Evolutionary conservation across 2,329 filamentous ascomycete species (phyloP), one percentile per base, ranked within the genome.

Genomic region (Alternaria conjuncta): DNA sequence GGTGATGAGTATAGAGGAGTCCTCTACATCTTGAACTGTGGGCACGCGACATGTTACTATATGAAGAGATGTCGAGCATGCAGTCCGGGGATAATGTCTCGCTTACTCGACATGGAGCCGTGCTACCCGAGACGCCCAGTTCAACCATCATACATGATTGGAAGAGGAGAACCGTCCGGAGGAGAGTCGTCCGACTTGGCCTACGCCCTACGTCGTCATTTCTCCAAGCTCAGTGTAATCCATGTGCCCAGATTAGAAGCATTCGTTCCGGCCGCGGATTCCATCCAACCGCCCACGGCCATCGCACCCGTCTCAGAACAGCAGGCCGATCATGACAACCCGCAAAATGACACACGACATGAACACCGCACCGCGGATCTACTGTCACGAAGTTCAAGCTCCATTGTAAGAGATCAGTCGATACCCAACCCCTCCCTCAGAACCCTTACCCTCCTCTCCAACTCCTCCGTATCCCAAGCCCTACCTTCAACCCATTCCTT

Each of bases 401-500:
- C 9, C 15, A 8, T 36, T 36, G 50, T 9, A 11, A 15, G 5
- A 13, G 25, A 18, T 55, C 26, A 55, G 11, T 32, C 28, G 7
- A 45, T 36, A 13, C 23, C 28, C 44, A 60, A 50, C 8, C 21
- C 32, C 25, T 57, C 46, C 46, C 18, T 64, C 58, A 62, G 12
- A 11, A 45, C 18, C 12, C 8, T 13, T 3, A 65, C 50, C 20
- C 45, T 30, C 18, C 36, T 25, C 18, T 20, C 21, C n/a, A 66
- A 12, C 20, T 41, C 60, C 23, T 47, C 26, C 13, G 43, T 49
- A 50, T 60, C 57, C 64, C 55, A 66, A 43, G 61, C 43, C 54
- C 50, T 36, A 36, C 55, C 18, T 25, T 67, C 51, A 26, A 67
- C 60, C 51, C 51, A 46, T 1, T 65, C 56, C 32, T 59, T 68